Conservation (phyloP, 75 land plant species). For the Pinus tabuliformis region DNA sequence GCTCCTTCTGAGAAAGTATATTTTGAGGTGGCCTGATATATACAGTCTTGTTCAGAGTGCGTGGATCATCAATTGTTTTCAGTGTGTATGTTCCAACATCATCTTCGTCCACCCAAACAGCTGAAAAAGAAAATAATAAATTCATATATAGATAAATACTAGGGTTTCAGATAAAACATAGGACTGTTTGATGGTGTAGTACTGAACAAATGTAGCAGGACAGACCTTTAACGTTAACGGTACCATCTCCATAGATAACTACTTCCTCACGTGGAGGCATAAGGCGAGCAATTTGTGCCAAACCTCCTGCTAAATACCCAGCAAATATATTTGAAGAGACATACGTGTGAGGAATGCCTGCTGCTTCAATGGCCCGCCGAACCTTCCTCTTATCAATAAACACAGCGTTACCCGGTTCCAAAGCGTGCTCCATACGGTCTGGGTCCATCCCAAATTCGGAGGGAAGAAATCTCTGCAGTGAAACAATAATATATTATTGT, state of each 20-base stretch:
- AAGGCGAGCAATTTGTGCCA: conserved; percentile 26
- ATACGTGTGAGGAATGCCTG: conserved; percentile 47
- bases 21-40: conserved; percentile 35
- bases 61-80: conserved; percentile 30
- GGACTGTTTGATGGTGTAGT: too few species aligned
- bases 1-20: conserved; percentile 26
- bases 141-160: too few species aligned
- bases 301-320: conserved; percentile 33
- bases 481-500: too few species aligned
- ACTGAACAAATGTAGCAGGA: too few species aligned
- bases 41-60: conserved; percentile 30
- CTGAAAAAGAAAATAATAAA: conserved; percentile 13
- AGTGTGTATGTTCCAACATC: conserved; percentile 36
- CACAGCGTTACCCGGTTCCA: conserved; percentile 11
- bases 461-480: conserved; percentile 38
- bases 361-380: not conserved
- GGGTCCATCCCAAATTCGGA: conserved; percentile 51
- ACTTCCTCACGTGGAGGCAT: conserved; percentile 28
- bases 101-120: conserved; percentile 36
- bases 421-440: conserved; percentile 18
- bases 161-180: too few species aligned
- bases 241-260: conserved; percentile 27
- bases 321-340: conserved; percentile 35
- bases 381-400: conserved; percentile 22
- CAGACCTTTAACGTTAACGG: conserved; percentile 31